Evolutionary conservation across 345 rosid species (phyloP).

Genomic region (Alliaria petiolata): DNA sequence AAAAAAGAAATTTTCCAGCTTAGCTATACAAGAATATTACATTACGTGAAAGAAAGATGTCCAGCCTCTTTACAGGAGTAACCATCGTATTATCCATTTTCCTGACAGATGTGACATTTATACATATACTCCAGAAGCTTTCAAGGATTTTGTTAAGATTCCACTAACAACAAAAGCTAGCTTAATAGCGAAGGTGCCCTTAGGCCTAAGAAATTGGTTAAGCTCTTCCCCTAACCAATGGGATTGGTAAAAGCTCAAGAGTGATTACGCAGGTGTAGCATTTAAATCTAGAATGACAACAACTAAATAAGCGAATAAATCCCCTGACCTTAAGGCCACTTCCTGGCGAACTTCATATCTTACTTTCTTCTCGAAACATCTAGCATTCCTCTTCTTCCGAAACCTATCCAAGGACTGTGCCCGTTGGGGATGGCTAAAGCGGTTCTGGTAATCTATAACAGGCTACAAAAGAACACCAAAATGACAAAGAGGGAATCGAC

Average conservation of each 20-base stretch:
- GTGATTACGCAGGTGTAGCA: neutral
- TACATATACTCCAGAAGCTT: neutral
- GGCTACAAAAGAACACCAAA: slow-evolving; percentile 37
- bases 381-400: slow-evolving; percentile 88
- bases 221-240: neutral
- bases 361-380: slow-evolving; percentile 93
- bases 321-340: slow-evolving; percentile 80
- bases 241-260: neutral
- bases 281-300: neutral
- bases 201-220: slow-evolving; percentile 3
- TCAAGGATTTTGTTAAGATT: neutral
- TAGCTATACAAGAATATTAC: neutral
- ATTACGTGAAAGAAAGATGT: neutral
- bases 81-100: neutral
- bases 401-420: slow-evolving; percentile 85
- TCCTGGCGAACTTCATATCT: slow-evolving; percentile 95
- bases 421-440: slow-evolving; percentile 76
- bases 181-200: neutral
- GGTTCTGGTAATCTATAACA: slow-evolving; percentile 52
- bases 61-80: neutral
- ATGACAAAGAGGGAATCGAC: neutral
- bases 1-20: neutral
- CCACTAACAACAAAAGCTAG: neutral
- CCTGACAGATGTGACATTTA: neutral
- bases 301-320: neutral